Evolutionary conservation across 75 land plant species (phyloP).

Genomic region (Adiantum capillusveneris): DNA sequence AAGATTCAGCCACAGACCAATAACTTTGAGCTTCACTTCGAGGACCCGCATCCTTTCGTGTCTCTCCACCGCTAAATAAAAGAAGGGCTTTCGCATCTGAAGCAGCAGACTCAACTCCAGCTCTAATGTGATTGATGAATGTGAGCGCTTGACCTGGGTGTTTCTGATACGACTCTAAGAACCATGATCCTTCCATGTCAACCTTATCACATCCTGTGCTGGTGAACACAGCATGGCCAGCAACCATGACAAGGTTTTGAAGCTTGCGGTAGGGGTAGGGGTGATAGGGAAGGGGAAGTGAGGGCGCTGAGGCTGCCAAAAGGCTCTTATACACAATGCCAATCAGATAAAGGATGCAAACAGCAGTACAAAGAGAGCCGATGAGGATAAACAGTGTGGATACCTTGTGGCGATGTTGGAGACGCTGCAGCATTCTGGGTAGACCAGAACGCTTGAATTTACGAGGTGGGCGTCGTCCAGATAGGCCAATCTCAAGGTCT

Average conservation of each 20-base stretch:
- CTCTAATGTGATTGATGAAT: slow-evolving; percentile 59
- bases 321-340: background rate
- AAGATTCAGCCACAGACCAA: no score
- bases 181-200: slow-evolving; percentile 82
- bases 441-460: slow-evolving; percentile 1
- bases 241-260: slow-evolving; percentile 86
- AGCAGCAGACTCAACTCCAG: slow-evolving; percentile 57
- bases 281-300: background rate
- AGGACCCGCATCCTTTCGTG: slow-evolving; percentile 93
- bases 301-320: background rate
- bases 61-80: slow-evolving; percentile 97
- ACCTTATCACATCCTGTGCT: slow-evolving; percentile 48
- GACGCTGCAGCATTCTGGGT: slow-evolving; percentile 1
- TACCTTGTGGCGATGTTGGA: background rate
- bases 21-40: no score
- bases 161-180: slow-evolving; percentile 80
- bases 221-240: slow-evolving; percentile 92
- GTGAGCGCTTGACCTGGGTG: slow-evolving; percentile 85
- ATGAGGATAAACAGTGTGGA: background rate
- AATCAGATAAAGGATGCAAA: slow-evolving; percentile 4
- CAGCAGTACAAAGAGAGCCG: background rate
- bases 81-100: slow-evolving; percentile 53
- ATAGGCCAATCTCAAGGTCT: slow-evolving; percentile 7
- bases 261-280: slow-evolving; percentile 44
- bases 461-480: background rate